phyloP scores from a whole-genome alignment of 129 eudicot genomes.

The Kitagawia praeruptora region DNA sequence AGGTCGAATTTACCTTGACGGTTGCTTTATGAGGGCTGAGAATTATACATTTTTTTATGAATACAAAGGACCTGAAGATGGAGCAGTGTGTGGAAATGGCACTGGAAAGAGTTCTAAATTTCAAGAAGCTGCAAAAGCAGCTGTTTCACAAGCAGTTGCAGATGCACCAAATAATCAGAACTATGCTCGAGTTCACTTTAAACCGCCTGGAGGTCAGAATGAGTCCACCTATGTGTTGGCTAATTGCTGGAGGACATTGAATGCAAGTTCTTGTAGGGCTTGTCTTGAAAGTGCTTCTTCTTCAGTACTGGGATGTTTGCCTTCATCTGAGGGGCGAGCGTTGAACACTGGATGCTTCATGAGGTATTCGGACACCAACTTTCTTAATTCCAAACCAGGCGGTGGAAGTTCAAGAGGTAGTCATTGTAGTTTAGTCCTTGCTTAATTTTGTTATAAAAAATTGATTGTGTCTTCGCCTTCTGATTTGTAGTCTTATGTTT shows the following conservation, averaged over 20 bases:
- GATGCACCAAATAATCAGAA: constrained; percentile 26
- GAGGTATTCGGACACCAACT: constrained; percentile 73
- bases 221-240: constrained; percentile 55
- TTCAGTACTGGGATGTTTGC: constrained; percentile 45
- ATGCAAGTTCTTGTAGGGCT: constrained; percentile 36
- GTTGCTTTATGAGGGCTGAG: constrained; percentile 69
- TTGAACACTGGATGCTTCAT: constrained; percentile 68
- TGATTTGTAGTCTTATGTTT: not conserved
- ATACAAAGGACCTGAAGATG: constrained; percentile 38
- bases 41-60: constrained; percentile 50
- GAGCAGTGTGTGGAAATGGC: constrained; percentile 42
- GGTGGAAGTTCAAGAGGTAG: constrained; percentile 42
- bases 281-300: constrained; percentile 57
- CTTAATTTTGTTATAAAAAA: not conserved
- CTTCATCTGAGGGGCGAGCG: constrained; percentile 65
- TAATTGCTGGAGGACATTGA: constrained; percentile 68
- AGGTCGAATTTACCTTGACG: constrained; percentile 60
- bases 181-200: constrained; percentile 36
- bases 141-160: constrained; percentile 31
- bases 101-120: constrained; percentile 32
- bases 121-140: constrained; percentile 32
- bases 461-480: not conserved
- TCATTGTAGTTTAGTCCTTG: not conserved
- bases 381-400: constrained; percentile 51
- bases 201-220: constrained; percentile 24